These are phyloP conservation scores for Coniophora puteana DNA, from an alignment of 1,284 basidiomycete genomes.

Conservation along the genomic window DNA sequence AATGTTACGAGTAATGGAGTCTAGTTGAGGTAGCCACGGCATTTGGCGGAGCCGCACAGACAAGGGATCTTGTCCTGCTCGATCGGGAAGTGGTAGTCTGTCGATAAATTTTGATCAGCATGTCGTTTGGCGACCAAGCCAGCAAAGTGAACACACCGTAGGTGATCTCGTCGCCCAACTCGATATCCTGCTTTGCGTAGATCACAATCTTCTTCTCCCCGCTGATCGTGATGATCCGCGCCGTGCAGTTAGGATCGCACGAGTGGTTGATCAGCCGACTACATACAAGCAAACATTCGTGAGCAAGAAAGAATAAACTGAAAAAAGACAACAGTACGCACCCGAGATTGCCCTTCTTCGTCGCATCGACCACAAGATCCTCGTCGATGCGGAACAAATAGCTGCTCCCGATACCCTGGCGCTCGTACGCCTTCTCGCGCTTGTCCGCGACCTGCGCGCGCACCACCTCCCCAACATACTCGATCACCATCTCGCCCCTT, in stretches of 20 bases:
- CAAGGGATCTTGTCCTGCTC: constrained; percentile 92
- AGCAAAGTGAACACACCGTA: constrained; percentile 58
- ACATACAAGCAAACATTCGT: constrained; percentile 12
- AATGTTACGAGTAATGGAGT: constrained; percentile 2
- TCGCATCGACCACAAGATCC: constrained; percentile 94
- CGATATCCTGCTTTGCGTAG: constrained; percentile 93
- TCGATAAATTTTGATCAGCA: constrained; percentile 2
- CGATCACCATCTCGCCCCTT: constrained; percentile 97
- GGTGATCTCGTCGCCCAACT: constrained; percentile 93
- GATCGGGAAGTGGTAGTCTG: constrained; percentile 92
- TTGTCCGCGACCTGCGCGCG: constrained; percentile 96
- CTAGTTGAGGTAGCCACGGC: constrained; percentile 88
- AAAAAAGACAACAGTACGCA: constrained; percentile 42
- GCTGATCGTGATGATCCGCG: constrained; percentile 98
- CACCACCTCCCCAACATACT: constrained; percentile 98
- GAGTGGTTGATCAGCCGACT: constrained; percentile 96
- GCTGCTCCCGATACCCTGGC: constrained; percentile 92
- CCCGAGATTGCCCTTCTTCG: constrained; percentile 98
- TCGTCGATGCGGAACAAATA: constrained; percentile 94
- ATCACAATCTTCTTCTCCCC: constrained; percentile 99
- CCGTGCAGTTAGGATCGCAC: constrained; percentile 96
- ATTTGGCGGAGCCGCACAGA: constrained; percentile 82
- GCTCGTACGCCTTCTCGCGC: constrained; percentile 94
- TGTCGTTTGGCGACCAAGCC: background rate
- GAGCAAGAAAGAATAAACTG: constrained; percentile 11